Conservation (phyloP, 2,329 filamentous ascomycete species). For the Cladophialophora bantiana region DNA sequence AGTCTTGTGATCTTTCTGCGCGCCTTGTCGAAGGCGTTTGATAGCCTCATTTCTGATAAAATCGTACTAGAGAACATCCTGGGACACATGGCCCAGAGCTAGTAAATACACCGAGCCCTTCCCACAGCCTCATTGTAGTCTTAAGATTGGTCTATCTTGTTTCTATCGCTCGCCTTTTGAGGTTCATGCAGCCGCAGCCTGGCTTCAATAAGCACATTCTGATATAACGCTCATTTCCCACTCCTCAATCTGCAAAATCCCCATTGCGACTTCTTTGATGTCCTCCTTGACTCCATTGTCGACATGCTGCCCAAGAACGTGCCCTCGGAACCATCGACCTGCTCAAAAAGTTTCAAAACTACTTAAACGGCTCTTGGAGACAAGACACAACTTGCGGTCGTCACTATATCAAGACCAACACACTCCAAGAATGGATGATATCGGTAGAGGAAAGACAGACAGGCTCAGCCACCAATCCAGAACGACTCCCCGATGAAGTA, state of each 20-base stretch:
- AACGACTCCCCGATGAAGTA: not conserved
- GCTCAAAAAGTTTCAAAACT: not conserved
- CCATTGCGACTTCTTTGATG: not conserved
- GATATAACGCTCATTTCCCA: not conserved
- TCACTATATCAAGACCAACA: not conserved
- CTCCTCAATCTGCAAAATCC: not conserved
- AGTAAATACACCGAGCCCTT: not conserved
- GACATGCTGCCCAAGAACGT: not conserved
- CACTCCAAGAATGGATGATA: not conserved
- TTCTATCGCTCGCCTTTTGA: not conserved
- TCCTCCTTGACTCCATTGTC: not conserved
- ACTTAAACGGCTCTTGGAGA: not conserved
- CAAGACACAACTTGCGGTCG: not conserved
- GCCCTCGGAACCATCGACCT: not conserved
- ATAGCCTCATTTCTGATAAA: not conserved
- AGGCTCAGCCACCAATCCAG: not conserved
- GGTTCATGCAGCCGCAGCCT: not conserved
- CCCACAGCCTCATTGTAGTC: not conserved
- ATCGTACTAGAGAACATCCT: conserved; percentile 5
- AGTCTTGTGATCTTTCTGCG: not conserved
- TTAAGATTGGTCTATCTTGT: not conserved
- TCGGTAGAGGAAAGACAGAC: not conserved
- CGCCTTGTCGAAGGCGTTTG: not conserved
- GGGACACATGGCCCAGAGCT: conserved; percentile 7
- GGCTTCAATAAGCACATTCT: not conserved